These are phyloP conservation scores for Hanseniaspora singularis DNA, from an alignment of 805 yeast species.

Conservation along the genomic window DNA sequence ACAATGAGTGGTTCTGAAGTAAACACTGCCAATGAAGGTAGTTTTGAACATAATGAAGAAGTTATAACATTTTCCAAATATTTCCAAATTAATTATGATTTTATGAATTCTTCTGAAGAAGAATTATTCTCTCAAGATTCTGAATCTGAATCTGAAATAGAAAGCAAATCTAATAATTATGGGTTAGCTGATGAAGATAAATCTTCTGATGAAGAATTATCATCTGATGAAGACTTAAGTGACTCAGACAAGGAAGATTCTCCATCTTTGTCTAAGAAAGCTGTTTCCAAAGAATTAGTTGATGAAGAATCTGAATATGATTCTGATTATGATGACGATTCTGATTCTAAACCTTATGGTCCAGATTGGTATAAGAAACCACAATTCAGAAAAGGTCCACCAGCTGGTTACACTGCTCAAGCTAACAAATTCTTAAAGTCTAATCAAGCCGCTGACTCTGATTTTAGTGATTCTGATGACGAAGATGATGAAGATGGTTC, in stretches of 20 bases:
- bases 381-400: constrained; percentile 30
- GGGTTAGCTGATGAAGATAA: constrained; percentile 26
- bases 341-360: constrained; percentile 34
- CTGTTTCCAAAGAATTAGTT: constrained; percentile 23
- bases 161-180: constrained; percentile 23
- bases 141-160: constrained; percentile 25
- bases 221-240: constrained; percentile 25
- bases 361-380: constrained; percentile 36
- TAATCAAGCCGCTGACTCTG: constrained; percentile 23
- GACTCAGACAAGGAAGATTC: constrained; percentile 19
- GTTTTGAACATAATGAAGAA: constrained; percentile 1
- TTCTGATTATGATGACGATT: constrained; percentile 34
- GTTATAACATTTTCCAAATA: constrained; percentile 67
- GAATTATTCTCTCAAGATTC: constrained; percentile 25
- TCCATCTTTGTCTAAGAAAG: neutral
- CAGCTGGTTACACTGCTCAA: constrained; percentile 20
- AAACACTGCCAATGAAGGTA: neutral
- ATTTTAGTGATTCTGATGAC: constrained; percentile 28
- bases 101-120: constrained; percentile 35
- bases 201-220: constrained; percentile 27
- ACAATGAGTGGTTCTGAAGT: constrained; percentile 8
- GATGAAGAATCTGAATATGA: constrained; percentile 29
- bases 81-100: constrained; percentile 48
- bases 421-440: constrained; percentile 27
- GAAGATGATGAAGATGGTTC: constrained; percentile 46